Evolutionary conservation across 345 rosid genomes (phyloP).

Genomic region (Rhodamnia rubescens): DNA sequence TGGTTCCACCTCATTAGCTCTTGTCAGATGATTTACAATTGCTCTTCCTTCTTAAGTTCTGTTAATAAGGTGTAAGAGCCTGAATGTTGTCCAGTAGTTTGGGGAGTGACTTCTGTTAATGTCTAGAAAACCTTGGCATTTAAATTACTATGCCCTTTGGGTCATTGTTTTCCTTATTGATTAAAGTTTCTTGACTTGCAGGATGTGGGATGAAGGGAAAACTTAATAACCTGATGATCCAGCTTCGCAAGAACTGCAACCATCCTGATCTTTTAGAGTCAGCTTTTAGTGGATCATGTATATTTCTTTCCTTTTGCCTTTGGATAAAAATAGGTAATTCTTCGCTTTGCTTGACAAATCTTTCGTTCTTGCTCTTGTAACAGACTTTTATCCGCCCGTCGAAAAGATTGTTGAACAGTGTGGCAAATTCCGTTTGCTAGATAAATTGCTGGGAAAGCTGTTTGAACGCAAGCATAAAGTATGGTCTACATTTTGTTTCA

Average conservation of each 20-base stretch:
- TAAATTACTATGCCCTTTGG: not conserved
- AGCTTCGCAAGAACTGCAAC: conserved; percentile 94
- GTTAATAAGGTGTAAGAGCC: not conserved
- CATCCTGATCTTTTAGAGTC: conserved; percentile 89
- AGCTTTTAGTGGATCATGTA: conserved; percentile 66
- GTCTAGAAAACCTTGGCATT: not conserved
- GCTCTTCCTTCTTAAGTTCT: not conserved
- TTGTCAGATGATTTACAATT: not conserved
- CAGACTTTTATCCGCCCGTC: conserved; percentile 74
- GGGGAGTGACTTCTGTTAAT: not conserved
- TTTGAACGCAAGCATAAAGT: conserved; percentile 75
- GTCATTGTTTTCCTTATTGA: not conserved
- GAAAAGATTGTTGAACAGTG: conserved; percentile 79
- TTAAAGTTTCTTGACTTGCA: conserved; percentile 12
- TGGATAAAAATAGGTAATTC: not conserved
- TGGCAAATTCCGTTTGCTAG: conserved; percentile 83
- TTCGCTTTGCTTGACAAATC: not conserved
- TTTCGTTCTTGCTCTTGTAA: not conserved
- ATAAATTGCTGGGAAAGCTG: conserved; percentile 47
- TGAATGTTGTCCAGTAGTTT: not conserved
- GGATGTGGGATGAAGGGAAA: conserved; percentile 51
- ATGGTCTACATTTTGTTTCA: conserved; percentile 7
- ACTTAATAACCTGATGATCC: conserved; percentile 67
- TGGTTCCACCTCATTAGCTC: not conserved
- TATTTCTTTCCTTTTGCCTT: not conserved